Conservation (phyloP, 1,139 yeast species). For the Saccharomyces hybrid region DNA sequence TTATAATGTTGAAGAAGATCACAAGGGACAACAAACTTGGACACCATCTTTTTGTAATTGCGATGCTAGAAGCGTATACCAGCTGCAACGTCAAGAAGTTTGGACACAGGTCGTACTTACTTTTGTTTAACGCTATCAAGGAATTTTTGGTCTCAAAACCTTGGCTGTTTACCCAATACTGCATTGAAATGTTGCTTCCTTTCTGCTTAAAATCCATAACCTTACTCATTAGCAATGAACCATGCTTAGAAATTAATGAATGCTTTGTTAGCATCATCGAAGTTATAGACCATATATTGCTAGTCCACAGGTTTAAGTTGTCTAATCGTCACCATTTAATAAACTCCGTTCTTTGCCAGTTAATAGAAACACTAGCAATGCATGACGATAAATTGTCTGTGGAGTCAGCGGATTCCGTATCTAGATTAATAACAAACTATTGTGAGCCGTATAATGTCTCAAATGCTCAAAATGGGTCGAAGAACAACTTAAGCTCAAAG, state of each 20-base stretch:
- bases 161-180: conserved; percentile 63
- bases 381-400: conserved; percentile 13
- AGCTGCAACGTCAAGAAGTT: conserved; percentile 6
- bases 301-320: conserved; percentile 63
- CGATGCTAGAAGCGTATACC: conserved; percentile 25
- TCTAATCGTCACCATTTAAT: conserved; percentile 67
- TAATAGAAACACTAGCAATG: conserved; percentile 42
- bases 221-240: conserved; percentile 2
- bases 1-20: conserved; percentile 18
- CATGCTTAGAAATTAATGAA: conserved; percentile 13
- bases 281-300: conserved; percentile 46
- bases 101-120: neutral
- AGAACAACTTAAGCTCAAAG: conserved; percentile 45
- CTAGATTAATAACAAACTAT: conserved; percentile 56
- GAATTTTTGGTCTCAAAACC: conserved; percentile 40
- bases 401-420: conserved; percentile 38
- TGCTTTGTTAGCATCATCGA: conserved; percentile 38
- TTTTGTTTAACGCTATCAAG: conserved; percentile 31
- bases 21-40: conserved; percentile 20
- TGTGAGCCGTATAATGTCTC: conserved; percentile 55
- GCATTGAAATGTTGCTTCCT: conserved; percentile 45
- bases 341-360: conserved; percentile 40
- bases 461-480: conserved; percentile 18
- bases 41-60: conserved; percentile 20
- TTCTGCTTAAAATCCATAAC: conserved; percentile 31